Conservation (phyloP, 2,329 filamentous ascomycete species). For the Zopfia rhizophila region DNA sequence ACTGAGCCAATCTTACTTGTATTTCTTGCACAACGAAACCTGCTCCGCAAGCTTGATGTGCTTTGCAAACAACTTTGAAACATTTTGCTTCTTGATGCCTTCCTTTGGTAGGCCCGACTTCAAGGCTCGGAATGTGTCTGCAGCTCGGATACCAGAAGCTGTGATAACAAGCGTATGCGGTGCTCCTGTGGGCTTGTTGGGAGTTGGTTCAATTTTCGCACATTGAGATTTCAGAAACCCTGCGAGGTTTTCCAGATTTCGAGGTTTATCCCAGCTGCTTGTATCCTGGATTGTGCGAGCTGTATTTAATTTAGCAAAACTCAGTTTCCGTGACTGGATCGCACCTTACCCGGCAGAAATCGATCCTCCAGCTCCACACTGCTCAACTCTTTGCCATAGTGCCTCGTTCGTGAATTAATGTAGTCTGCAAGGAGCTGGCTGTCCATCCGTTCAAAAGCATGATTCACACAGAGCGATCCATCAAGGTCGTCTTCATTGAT, state of each 20-base stretch:
- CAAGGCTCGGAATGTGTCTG: constrained; percentile 83
- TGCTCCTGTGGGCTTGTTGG: constrained; percentile 67
- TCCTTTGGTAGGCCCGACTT: constrained; percentile 63
- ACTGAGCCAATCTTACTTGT: constrained; percentile 53
- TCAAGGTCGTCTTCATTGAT: constrained; percentile 69
- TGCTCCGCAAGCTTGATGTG: constrained; percentile 96
- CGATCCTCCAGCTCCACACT: constrained; percentile 85
- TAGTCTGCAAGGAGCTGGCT: constrained; percentile 85
- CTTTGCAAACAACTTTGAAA: constrained; percentile 96
- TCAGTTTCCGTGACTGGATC: background rate
- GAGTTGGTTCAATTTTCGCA: constrained; percentile 69
- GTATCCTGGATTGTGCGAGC: constrained; percentile 82
- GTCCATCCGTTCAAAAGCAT: constrained; percentile 84
- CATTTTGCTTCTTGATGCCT: constrained; percentile 71
- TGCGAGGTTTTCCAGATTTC: constrained; percentile 78
- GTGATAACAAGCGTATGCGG: constrained; percentile 89
- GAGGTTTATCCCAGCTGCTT: constrained; percentile 73
- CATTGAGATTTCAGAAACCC: constrained; percentile 78
- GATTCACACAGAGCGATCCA: constrained; percentile 71
- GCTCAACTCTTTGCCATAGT: constrained; percentile 84
- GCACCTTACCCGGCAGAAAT: constrained; percentile 82
- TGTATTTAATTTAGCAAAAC: constrained; percentile 49
- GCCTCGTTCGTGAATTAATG: constrained; percentile 79
- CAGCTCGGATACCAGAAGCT: constrained; percentile 83
- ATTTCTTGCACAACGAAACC: constrained; percentile 75